A percentile compares a stretch with the other conserved stretches of the same genome.
phyloP scores from a whole-genome alignment of 768 basidiomycete genomes.

The Mycena filopes region DNA sequence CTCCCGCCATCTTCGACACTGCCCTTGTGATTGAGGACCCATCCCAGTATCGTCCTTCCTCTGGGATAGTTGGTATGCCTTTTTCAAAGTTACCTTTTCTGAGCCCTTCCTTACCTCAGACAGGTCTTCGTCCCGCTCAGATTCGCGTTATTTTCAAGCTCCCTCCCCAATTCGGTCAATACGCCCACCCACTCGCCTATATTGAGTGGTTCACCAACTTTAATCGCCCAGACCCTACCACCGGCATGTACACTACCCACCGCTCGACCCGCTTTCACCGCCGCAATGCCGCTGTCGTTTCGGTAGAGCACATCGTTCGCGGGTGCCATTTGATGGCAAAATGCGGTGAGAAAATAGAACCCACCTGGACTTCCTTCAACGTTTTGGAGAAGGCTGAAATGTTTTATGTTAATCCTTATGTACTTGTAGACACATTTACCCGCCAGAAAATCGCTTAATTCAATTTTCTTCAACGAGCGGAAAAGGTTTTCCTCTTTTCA shows the following conservation, averaged over 20 bases:
- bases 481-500: no score
- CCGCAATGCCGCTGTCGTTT: no score
- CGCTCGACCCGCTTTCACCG: conserved; percentile 24
- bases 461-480: no score
- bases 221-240: conserved; percentile 27
- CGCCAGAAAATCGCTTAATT: no score
- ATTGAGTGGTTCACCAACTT: conserved; percentile 39
- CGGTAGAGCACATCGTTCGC: no score
- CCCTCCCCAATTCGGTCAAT: conserved; percentile 24
- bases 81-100: no score
- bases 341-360: no score
- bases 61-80: conserved; percentile 3
- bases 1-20: conserved; percentile 24
- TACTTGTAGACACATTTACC: no score
- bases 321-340: no score
- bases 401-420: no score
- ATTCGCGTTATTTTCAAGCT: conserved; percentile 32
- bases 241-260: conserved; percentile 29
- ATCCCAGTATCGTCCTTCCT: neutral
- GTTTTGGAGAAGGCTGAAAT: no score
- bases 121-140: conserved; percentile 40
- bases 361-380: no score
- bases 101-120: neutral
- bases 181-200: conserved; percentile 34
- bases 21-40: conserved; percentile 17